Percentiles rank a stretch among this genome's conserved stretches.
phyloP scores from a whole-genome alignment of 495 filamentous ascomycete species.

The Cudoniella acicularis region DNA sequence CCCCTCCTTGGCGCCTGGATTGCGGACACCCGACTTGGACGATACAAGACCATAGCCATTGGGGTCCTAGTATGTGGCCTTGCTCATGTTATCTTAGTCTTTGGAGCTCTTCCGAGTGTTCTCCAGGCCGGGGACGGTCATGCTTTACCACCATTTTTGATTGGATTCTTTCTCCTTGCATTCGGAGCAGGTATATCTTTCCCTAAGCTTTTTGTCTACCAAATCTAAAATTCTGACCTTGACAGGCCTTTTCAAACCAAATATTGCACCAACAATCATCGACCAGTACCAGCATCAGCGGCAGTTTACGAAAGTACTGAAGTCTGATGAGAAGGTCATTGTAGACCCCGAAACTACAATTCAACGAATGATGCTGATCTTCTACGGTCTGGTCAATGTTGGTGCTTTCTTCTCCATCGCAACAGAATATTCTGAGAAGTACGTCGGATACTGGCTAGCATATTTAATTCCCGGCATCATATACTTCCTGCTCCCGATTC shows the following conservation, averaged over 20 bases:
- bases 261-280: constrained; percentile 54
- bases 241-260: constrained; percentile 52
- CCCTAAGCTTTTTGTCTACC: no score
- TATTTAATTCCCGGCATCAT: constrained; percentile 62
- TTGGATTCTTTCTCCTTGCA: constrained; percentile 55
- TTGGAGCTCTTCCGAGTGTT: constrained; percentile 53
- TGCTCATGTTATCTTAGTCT: constrained; percentile 60
- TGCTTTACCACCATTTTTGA: constrained; percentile 52
- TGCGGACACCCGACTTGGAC: constrained; percentile 52
- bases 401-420: constrained; percentile 34
- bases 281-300: constrained; percentile 47
- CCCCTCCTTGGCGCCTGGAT: constrained; percentile 54
- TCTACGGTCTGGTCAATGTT: constrained; percentile 63
- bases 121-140: constrained; percentile 47
- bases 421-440: constrained; percentile 61
- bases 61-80: constrained; percentile 59
- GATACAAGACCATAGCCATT: constrained; percentile 58
- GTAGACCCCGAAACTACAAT: constrained; percentile 56
- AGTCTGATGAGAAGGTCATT: constrained; percentile 58
- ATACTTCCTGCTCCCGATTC: constrained; percentile 50
- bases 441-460: constrained; percentile 71
- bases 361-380: constrained; percentile 56
- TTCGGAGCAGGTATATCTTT: constrained; percentile 59
- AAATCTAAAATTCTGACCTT: no score
- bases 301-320: constrained; percentile 38